Percentiles rank a stretch among this genome's conserved stretches.
phyloP scores from a whole-genome alignment of 2,329 filamentous ascomycete genomes.

The Calycina marina region DNA sequence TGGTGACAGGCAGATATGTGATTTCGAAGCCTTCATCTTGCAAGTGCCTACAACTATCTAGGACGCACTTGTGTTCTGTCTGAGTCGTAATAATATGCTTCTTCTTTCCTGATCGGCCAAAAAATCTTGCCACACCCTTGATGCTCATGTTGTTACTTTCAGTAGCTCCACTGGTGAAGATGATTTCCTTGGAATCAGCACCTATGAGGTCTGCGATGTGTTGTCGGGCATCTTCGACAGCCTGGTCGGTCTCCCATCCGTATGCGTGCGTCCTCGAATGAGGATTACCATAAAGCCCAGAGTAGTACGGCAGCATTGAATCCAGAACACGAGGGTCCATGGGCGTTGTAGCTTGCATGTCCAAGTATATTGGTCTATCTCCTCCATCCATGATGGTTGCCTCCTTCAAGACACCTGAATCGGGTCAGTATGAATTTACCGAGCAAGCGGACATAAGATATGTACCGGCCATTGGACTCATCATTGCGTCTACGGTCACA shows the following conservation, averaged over 20 bases:
- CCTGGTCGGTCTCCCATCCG: conserved; percentile 95
- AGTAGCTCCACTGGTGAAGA: conserved; percentile 95
- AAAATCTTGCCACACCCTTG: conserved; percentile 94
- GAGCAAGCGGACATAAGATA: conserved; percentile 7
- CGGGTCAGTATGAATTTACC: conserved; percentile 11
- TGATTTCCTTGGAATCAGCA: conserved; percentile 93
- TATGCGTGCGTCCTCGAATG: conserved; percentile 96
- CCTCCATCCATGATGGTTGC: conserved; percentile 89
- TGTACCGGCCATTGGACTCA: conserved; percentile 65
- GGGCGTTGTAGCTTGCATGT: conserved; percentile 96
- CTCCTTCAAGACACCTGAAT: conserved; percentile 64
- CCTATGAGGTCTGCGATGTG: conserved; percentile 80
- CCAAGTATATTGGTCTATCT: conserved; percentile 86
- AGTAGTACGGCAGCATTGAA: conserved; percentile 90
- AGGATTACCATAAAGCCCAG: conserved; percentile 88
- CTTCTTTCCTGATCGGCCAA: conserved; percentile 86
- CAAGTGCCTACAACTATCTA: conserved; percentile 92
- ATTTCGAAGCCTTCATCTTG: conserved; percentile 94
- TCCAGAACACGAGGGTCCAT: conserved; percentile 90
- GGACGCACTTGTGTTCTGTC: conserved; percentile 97
- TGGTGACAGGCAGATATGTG: conserved; percentile 88
- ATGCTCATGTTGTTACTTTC: conserved; percentile 99
- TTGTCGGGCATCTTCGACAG: conserved; percentile 71
- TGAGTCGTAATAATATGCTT: conserved; percentile 96
- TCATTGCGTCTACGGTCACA: conserved; percentile 37